phyloP scores from a whole-genome alignment of 2,329 filamentous ascomycete species.

The Pestalotiopsis sp. region DNA sequence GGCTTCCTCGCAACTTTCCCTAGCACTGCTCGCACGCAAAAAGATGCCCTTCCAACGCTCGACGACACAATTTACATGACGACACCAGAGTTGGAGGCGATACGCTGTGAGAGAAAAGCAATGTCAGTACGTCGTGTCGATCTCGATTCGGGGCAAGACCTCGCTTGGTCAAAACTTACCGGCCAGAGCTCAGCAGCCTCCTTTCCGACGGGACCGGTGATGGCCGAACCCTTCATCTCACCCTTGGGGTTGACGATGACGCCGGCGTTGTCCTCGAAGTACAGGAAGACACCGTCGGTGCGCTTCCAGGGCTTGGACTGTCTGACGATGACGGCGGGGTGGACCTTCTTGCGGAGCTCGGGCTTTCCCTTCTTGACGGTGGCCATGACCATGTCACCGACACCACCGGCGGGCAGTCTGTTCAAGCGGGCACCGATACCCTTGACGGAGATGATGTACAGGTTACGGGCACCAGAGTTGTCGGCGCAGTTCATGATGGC shows the following conservation, averaged over 20 bases:
- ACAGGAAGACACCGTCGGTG: slow-evolving; percentile 97
- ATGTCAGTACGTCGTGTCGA: not conserved
- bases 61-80: slow-evolving; percentile 81
- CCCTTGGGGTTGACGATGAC: slow-evolving; percentile 99
- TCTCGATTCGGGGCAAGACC: not conserved
- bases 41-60: slow-evolving; percentile 20
- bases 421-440: slow-evolving; percentile 97
- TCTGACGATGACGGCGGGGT: slow-evolving; percentile 98
- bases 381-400: slow-evolving; percentile 99
- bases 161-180: slow-evolving; percentile 56
- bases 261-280: slow-evolving; percentile 99
- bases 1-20: slow-evolving; percentile 19
- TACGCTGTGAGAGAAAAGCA: slow-evolving; percentile 67
- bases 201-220: slow-evolving; percentile 99
- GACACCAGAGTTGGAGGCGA: slow-evolving; percentile 99
- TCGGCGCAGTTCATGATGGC: slow-evolving; percentile 99
- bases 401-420: slow-evolving; percentile 94
- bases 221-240: slow-evolving; percentile 99
- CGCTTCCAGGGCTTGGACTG: slow-evolving; percentile 99
- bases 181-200: slow-evolving; percentile 99
- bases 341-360: slow-evolving; percentile 99
- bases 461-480: slow-evolving; percentile 98
- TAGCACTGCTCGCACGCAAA: not conserved
- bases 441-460: slow-evolving; percentile 99
- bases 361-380: slow-evolving; percentile 99